A percentile compares a stretch with the other conserved stretches of the same genome.
These are phyloP conservation scores for Eucalyptus paniculata DNA, from an alignment of 345 rosid species.

Conservation along the genomic window DNA sequence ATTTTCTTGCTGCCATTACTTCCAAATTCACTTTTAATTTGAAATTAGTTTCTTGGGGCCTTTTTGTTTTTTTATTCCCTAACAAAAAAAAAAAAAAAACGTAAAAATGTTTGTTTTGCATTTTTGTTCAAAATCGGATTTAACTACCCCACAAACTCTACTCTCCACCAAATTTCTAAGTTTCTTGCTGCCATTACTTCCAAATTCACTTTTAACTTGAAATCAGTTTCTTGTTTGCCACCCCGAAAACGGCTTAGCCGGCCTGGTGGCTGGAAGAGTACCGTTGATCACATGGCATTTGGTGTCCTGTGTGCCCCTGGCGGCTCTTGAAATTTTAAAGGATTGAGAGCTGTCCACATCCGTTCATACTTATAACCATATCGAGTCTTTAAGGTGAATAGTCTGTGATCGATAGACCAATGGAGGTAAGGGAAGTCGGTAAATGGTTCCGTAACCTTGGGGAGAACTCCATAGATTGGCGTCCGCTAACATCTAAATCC, in stretches of 20 bases:
- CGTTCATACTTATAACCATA: background rate
- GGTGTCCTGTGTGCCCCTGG: background rate
- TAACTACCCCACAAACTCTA: background rate
- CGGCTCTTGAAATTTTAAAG: background rate
- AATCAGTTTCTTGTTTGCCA: background rate
- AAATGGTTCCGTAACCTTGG: background rate
- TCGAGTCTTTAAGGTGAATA: background rate
- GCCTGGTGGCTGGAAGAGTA: background rate
- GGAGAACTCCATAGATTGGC: background rate
- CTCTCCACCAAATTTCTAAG: background rate
- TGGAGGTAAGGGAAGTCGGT: background rate
- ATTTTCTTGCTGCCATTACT: background rate
- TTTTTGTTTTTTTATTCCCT: no score
- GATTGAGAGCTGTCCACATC: rapidly evolving
- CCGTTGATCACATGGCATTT: background rate
- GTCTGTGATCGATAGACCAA: background rate
- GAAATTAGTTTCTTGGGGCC: background rate
- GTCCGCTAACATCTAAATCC: background rate
- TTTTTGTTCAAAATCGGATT: no score
- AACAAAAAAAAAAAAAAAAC: no score
- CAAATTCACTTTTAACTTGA: background rate
- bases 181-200: background rate
- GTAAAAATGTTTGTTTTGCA: no score
- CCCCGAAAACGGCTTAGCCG: background rate
- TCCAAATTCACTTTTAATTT: background rate